A percentile compares a stretch with the other conserved stretches of the same genome.
Evolutionary conservation across 345 rosid genomes (phyloP).

Genomic region (Citrus hindsii): DNA sequence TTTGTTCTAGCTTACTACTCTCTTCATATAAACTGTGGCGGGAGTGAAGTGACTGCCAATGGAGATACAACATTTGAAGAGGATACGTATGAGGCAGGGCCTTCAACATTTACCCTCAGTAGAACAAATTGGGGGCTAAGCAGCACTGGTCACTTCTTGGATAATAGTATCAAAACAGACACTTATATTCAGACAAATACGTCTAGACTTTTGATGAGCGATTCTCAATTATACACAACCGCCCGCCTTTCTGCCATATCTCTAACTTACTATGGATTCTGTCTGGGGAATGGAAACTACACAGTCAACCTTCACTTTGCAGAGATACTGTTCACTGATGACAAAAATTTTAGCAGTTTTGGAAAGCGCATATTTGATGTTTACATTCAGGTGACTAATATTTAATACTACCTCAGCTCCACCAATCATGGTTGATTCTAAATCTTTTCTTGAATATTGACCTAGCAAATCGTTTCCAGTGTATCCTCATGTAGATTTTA

Average conservation of each 20-base stretch:
- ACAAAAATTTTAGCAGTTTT: conserved; percentile 29
- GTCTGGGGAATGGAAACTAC: conserved; percentile 44
- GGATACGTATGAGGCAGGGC: conserved; percentile 23
- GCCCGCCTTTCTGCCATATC: conserved; percentile 45
- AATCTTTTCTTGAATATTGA: neutral
- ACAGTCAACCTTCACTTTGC: conserved; percentile 74
- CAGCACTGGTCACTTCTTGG: conserved; percentile 52
- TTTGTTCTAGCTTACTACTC: conserved; percentile 18
- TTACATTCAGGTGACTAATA: conserved; percentile 51
- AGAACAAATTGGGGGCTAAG: conserved; percentile 42
- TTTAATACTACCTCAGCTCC: neutral
- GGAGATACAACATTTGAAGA: conserved; percentile 21
- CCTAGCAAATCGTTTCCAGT: too few relatives aligned
- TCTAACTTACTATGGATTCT: conserved; percentile 48
- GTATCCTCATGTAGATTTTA: neutral
- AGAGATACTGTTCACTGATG: conserved; percentile 50
- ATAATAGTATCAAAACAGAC: neutral
- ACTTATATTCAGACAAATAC: conserved; percentile 2
- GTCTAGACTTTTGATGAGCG: conserved; percentile 4
- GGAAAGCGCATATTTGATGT: conserved; percentile 68
- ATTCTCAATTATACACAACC: conserved; percentile 29
- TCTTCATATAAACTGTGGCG: conserved; percentile 48
- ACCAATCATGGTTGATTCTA: neutral
- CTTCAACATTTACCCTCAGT: conserved; percentile 12
- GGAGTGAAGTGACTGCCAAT: neutral